Conservation (phyloP, 768 basidiomycete genomes). For the Leccinellum albellum region DNA sequence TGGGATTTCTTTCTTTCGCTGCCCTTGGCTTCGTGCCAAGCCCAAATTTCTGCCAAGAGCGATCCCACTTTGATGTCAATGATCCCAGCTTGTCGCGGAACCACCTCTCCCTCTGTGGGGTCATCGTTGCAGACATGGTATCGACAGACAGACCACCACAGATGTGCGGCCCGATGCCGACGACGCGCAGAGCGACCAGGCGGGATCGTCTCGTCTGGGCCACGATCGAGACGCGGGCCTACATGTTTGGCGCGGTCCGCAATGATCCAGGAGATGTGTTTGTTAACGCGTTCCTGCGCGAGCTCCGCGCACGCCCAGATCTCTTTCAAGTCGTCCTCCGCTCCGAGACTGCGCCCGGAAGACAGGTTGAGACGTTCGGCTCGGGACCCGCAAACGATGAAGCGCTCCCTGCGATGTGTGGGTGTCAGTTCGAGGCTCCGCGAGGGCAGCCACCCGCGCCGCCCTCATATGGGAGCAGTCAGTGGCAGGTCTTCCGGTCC, state of each 20-base stretch:
- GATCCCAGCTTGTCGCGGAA: conserved; percentile 10
- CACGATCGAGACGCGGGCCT: conserved; percentile 19
- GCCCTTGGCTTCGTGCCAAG: conserved; percentile 17
- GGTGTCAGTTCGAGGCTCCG: conserved; percentile 22
- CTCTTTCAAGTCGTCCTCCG: conserved; percentile 30
- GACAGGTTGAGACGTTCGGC: conserved; percentile 25
- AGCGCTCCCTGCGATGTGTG: conserved; percentile 9
- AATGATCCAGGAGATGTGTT: conserved; percentile 26
- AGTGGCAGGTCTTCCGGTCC: conserved; percentile 14
- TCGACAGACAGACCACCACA: background rate
- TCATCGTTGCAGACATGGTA: conserved; percentile 20
- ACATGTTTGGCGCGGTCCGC: conserved; percentile 32
- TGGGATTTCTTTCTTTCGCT: conserved; percentile 27
- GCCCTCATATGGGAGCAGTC: background rate
- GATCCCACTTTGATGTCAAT: background rate
- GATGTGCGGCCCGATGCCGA: conserved; percentile 1
- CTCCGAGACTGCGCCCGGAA: conserved; percentile 27
- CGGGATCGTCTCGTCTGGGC: conserved; percentile 22
- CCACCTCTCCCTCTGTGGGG: conserved; percentile 21
- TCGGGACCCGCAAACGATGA: conserved; percentile 7
- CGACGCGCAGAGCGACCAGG: conserved; percentile 4
- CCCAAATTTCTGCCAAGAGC: conserved; percentile 17
- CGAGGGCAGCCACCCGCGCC: background rate
- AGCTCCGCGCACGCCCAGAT: conserved; percentile 30
- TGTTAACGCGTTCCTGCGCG: conserved; percentile 23